Evolutionary conservation across 352 stramenopile genomes (phyloP).

Genomic region (Globisporangium iwayamae): DNA sequence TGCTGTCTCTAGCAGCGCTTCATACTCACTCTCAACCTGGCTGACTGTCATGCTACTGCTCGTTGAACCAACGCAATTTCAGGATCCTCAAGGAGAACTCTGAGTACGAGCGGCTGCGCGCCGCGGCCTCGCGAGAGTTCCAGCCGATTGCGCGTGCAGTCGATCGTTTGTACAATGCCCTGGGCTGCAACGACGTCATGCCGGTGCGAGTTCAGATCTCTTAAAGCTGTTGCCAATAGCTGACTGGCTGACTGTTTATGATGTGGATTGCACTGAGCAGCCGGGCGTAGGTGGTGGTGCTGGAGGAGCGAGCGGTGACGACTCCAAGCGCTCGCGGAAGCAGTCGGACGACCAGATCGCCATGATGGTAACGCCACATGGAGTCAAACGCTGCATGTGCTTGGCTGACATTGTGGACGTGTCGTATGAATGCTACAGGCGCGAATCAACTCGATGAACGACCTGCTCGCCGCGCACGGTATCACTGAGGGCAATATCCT

Average conservation of each 20-base stretch:
- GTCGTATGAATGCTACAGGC: slow-evolving; percentile 23
- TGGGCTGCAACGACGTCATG: slow-evolving; percentile 81
- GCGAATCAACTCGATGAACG: slow-evolving; percentile 86
- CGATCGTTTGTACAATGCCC: slow-evolving; percentile 71
- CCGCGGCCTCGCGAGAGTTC: slow-evolving; percentile 59
- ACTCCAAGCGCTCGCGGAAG: slow-evolving; percentile 48
- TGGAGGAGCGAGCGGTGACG: slow-evolving; percentile 26
- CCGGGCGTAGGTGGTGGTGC: slow-evolving; percentile 8
- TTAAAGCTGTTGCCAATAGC: not conserved
- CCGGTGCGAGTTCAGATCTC: slow-evolving; percentile 26
- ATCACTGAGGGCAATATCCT: slow-evolving; percentile 82
- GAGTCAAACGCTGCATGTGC: not conserved
- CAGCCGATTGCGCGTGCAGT: slow-evolving; percentile 66
- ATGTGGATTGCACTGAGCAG: not conserved
- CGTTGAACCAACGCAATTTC: not conserved
- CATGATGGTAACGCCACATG: slow-evolving; percentile 43
- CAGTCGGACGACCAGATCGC: slow-evolving; percentile 72
- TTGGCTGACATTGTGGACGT: too few relatives aligned
- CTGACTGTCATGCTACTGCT: not conserved
- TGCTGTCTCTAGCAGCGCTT: too few relatives aligned
- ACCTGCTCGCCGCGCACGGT: slow-evolving; percentile 67
- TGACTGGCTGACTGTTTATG: not conserved
- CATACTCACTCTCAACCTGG: too few relatives aligned
- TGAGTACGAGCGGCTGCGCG: slow-evolving; percentile 64
- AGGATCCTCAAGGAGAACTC: slow-evolving; percentile 79